Evolutionary conservation across 768 basidiomycete genomes (phyloP).

Genomic region (Lactarius sanguifluus): DNA sequence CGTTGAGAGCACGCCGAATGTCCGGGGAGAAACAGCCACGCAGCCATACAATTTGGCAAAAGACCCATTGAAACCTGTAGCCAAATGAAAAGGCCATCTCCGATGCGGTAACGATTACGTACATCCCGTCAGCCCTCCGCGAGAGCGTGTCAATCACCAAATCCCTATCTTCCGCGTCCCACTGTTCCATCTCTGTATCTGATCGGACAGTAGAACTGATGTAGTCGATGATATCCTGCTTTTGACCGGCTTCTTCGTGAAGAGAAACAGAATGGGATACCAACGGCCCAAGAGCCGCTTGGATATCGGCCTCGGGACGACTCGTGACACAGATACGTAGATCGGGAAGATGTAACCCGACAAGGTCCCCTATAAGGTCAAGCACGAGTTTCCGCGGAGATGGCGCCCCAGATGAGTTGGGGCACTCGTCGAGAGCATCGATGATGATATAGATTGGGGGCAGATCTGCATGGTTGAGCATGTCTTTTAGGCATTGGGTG

Average conservation of each 20-base stretch:
- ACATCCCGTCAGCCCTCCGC: conserved; percentile 11
- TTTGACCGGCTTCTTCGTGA: conserved; percentile 8
- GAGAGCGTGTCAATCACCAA: not conserved
- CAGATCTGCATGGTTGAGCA: not conserved
- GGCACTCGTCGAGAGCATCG: conserved; percentile 20
- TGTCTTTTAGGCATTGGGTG: not conserved
- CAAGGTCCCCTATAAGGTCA: not conserved
- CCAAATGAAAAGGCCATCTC: not conserved
- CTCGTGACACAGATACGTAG: conserved; percentile 4
- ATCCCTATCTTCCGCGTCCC: not conserved
- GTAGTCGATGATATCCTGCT: not conserved
- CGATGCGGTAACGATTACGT: not conserved
- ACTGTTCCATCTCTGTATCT: conserved; percentile 5
- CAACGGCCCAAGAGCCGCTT: not conserved
- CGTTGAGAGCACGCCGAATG: not conserved
- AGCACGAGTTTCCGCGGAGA: not conserved
- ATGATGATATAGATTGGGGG: not conserved
- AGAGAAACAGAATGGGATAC: not conserved
- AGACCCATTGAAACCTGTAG: conserved; percentile 11
- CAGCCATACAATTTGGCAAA: conserved; percentile 1
- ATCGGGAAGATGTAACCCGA: not conserved
- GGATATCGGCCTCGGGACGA: conserved; percentile 15
- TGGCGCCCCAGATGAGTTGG: not conserved
- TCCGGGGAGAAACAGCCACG: not conserved
- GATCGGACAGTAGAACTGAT: not conserved